phyloP scores from a whole-genome alignment of 2,329 filamentous ascomycete genomes.

The Exophiala viscosa region DNA sequence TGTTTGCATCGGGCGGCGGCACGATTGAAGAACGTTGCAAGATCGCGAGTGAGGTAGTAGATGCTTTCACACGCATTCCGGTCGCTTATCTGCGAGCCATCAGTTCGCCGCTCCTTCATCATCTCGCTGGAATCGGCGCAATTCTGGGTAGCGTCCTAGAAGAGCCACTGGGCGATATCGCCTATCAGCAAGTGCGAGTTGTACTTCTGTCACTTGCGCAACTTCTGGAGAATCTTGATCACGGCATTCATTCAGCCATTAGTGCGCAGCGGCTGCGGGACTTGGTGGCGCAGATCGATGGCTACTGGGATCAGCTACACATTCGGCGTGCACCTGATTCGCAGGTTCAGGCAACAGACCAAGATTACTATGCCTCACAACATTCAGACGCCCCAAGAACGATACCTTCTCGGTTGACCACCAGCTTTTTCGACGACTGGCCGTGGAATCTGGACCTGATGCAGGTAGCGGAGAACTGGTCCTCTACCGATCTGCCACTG shows the following conservation, averaged over 20 bases:
- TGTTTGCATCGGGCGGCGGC: conserved; percentile 38
- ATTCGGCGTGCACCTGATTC: conserved; percentile 2
- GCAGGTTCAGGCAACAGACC: conserved; percentile 1
- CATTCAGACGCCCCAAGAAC: conserved; percentile 26
- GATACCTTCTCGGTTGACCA: conserved; percentile 40
- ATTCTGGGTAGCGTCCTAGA: conserved; percentile 50
- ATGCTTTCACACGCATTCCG: conserved; percentile 43
- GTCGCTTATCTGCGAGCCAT: conserved; percentile 47
- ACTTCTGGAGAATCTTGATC: conserved; percentile 44
- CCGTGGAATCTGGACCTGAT: conserved; percentile 33
- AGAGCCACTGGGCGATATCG: conserved; percentile 40
- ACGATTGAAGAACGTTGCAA: conserved; percentile 45
- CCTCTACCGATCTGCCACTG: conserved; percentile 1
- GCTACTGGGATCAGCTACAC: conserved; percentile 37
- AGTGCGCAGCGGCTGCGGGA: conserved; percentile 40
- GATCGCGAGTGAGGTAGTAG: conserved; percentile 44
- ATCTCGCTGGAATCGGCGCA: conserved; percentile 48
- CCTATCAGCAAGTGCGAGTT: conserved; percentile 41
- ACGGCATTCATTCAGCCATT: conserved; percentile 38
- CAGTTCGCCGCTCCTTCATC: conserved; percentile 48
- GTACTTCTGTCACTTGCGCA: conserved; percentile 46
- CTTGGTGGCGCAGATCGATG: conserved; percentile 45
- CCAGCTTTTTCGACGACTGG: conserved; percentile 41
- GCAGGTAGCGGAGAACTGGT: conserved; percentile 17
- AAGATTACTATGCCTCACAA: conserved; percentile 9